phyloP scores from a whole-genome alignment of 176 grass and related monocot species.

The Phyllostachys edulis region DNA sequence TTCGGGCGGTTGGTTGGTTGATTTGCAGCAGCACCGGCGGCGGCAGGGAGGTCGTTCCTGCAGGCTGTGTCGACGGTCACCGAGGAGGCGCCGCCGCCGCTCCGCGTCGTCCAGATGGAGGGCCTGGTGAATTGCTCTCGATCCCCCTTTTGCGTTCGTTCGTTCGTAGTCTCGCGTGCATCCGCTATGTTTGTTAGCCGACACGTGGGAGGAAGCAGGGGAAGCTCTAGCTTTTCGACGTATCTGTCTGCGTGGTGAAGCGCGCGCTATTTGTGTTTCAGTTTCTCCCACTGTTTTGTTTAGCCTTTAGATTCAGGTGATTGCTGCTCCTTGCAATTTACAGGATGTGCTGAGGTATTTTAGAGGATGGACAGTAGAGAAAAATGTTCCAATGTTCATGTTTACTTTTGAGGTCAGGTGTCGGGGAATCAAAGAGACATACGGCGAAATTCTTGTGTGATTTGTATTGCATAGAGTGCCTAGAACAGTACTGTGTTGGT shows the following conservation, averaged over 20 bases:
- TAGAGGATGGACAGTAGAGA: not conserved
- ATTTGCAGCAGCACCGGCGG: constrained; percentile 32
- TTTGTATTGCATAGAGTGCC: not conserved
- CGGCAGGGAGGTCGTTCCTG: constrained; percentile 79
- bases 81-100: constrained; percentile 64
- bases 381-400: not conserved
- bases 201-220: not conserved
- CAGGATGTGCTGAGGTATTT: not conserved
- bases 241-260: constrained; percentile 24
- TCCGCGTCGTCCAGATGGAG: constrained; percentile 93
- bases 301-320: not conserved
- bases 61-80: constrained; percentile 67
- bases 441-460: not conserved
- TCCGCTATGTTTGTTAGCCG: not conserved
- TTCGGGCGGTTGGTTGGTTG: not conserved
- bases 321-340: not conserved
- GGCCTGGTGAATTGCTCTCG: constrained; percentile 65
- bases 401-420: not conserved
- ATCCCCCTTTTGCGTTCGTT: not conserved
- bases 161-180: not conserved
- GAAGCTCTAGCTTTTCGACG: not conserved
- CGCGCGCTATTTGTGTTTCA: not conserved
- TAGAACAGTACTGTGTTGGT: not conserved
- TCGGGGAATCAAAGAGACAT: not conserved
- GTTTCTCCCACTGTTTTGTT: not conserved